These are phyloP conservation scores for Peterozyma toletana DNA, from an alignment of 805 yeast species.

Conservation along the genomic window DNA sequence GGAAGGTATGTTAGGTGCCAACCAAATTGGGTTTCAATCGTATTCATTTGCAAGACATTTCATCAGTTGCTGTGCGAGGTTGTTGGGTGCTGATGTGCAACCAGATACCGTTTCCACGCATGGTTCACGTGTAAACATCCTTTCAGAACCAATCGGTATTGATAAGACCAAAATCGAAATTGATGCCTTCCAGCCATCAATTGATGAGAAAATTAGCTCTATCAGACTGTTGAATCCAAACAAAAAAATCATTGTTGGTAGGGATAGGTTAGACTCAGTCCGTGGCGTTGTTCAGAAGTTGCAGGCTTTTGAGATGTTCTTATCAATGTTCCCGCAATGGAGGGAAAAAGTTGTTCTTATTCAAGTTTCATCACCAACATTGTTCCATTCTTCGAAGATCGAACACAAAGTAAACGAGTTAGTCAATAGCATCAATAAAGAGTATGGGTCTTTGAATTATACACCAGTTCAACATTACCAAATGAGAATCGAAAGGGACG, in stretches of 20 bases:
- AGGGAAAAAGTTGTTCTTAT: conserved; percentile 77
- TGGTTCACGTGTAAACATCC: conserved; percentile 71
- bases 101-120: conserved; percentile 55
- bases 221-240: conserved; percentile 56
- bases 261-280: conserved; percentile 87
- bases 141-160: conserved; percentile 83
- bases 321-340: conserved; percentile 92
- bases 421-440: conserved; percentile 75
- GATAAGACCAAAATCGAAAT: conserved; percentile 63
- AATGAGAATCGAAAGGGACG: conserved; percentile 80
- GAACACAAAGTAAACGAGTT: conserved; percentile 82
- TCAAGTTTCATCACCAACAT: conserved; percentile 85
- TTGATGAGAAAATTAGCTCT: conserved; percentile 58
- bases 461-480: conserved; percentile 92
- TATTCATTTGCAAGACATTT: conserved; percentile 86
- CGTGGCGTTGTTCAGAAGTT: conserved; percentile 92
- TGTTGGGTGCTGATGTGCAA: conserved; percentile 74
- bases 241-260: conserved; percentile 80
- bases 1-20: conserved; percentile 89
- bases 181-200: conserved; percentile 43
- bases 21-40: conserved; percentile 80
- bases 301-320: conserved; percentile 82
- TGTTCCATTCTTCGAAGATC: conserved; percentile 49
- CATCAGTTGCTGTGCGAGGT: conserved; percentile 80
- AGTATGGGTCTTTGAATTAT: conserved; percentile 73